Base-by-base conservation (phyloP, 306 rosid genomes). In the Benincasa hispida region DNA sequence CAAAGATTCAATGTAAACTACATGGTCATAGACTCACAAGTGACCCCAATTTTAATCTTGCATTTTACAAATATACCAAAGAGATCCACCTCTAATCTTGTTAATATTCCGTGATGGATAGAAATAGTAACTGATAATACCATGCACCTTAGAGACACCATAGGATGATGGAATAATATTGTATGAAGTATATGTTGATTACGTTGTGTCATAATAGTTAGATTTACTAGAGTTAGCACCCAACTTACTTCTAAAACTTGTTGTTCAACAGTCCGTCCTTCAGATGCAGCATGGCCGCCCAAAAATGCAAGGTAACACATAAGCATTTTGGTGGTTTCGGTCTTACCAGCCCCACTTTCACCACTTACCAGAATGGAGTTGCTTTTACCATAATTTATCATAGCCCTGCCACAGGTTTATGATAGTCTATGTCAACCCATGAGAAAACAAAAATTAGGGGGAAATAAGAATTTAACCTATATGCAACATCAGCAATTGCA, bases 281-380 rank as follows among this genome's bases (percentile, higher is more conserved):
- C 93, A 74, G 91, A 77, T 73, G 88, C 91, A 74, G 83, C 74
- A 66, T 82, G 81, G 63, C 98, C 97, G 69, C 97, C 98, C 83
- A 93, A 83, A 88, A 61, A 91, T 79, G 97, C 98, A 79, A 93
- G 90, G 89, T 93, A 93, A 55, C 82, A 87, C 98, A 93, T 91
- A 79, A 93, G 93, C 96, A 89, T 88, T 88, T 93, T 93, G 74
- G 98, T 89, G 79, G 97, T 93, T 86, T 93, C 98, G 30, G 98
- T 93, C 87, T 93, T 91, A 76, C 98, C 98, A 65, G 98, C 92
- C 55, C 98, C 98, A 48, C 98, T 93, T 84, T 93, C 98, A 69
- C 98, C 95, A 66, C 98, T 93, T 72, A 93, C 98, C 66, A 91
- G 89, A 88, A 93, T 91, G 62, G 92, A 91, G 82, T 90, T 93